A percentile compares a stretch with the other conserved stretches of the same genome.
Evolutionary conservation across 768 basidiomycete genomes (phyloP).

Genomic region (Phanerochaete sordida): DNA sequence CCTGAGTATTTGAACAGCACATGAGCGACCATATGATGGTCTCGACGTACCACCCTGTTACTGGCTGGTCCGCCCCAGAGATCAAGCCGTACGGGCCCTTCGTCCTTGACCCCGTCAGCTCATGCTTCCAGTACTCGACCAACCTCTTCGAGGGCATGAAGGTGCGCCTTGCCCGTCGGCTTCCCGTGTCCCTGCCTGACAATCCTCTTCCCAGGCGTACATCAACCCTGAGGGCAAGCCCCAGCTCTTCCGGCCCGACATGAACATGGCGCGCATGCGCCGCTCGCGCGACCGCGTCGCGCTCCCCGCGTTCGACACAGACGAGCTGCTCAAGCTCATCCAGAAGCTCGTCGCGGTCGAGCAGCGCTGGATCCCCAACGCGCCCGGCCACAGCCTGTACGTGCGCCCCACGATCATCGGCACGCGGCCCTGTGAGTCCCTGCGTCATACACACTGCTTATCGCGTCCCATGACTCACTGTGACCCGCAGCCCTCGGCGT

Average conservation of each 20-base stretch:
- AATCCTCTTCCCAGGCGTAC: slow-evolving; percentile 48
- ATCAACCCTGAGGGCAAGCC: slow-evolving; percentile 66
- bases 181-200: neutral
- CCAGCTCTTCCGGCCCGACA: slow-evolving; percentile 76
- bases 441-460: neutral
- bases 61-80: slow-evolving; percentile 69
- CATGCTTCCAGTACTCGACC: slow-evolving; percentile 60
- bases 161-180: slow-evolving; percentile 31
- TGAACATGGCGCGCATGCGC: slow-evolving; percentile 82
- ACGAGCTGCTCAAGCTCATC: slow-evolving; percentile 46
- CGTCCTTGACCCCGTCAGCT: slow-evolving; percentile 50
- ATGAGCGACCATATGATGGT: slow-evolving; percentile 80
- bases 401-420: slow-evolving; percentile 76
- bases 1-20: slow-evolving; percentile 32
- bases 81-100: slow-evolving; percentile 70
- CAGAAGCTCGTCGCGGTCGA: slow-evolving; percentile 71
- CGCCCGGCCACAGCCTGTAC: slow-evolving; percentile 78
- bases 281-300: slow-evolving; percentile 69
- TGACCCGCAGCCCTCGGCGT: slow-evolving; percentile 48
- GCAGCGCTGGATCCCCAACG: slow-evolving; percentile 78
- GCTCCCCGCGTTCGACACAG: slow-evolving; percentile 52
- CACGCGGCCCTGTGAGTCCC: slow-evolving; percentile 33
- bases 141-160: slow-evolving; percentile 68
- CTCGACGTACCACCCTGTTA: slow-evolving; percentile 54
- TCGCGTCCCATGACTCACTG: neutral